phyloP scores from a whole-genome alignment of 1,284 basidiomycete genomes.

The Trichosporon inkin region DNA sequence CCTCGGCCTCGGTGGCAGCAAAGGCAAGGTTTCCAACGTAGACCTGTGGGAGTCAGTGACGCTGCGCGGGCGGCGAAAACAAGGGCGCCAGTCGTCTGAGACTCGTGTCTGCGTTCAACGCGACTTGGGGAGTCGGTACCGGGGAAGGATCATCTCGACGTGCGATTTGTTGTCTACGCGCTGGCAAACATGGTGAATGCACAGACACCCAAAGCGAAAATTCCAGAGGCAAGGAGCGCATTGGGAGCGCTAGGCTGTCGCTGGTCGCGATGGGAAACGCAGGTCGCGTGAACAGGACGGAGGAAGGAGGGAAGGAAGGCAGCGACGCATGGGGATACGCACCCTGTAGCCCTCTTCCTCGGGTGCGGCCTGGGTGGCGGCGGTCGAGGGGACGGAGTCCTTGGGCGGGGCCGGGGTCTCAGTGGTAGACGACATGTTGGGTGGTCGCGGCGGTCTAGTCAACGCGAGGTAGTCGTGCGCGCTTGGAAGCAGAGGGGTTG shows the following conservation, averaged over 20 bases:
- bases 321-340: slow-evolving; percentile 10
- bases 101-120: neutral
- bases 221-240: no score
- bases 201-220: neutral
- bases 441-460: slow-evolving; percentile 5
- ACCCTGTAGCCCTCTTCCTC: slow-evolving; percentile 30
- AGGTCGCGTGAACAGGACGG: no score
- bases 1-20: slow-evolving; percentile 44
- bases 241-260: no score
- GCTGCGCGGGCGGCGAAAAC: neutral
- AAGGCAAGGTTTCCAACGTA: slow-evolving; percentile 50
- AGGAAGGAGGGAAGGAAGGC: no score
- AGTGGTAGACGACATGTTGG: slow-evolving; percentile 24
- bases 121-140: no score
- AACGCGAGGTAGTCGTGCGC: slow-evolving; percentile 16
- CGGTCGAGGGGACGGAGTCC: slow-evolving; percentile 2
- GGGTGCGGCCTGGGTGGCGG: slow-evolving; percentile 7
- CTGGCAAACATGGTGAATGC: neutral
- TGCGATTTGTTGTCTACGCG: no score
- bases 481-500: slow-evolving; percentile 10
- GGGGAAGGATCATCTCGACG: no score
- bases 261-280: no score
- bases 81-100: slow-evolving; percentile 2
- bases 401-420: slow-evolving; percentile 13
- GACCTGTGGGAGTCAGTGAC: slow-evolving; percentile 33